These are phyloP conservation scores for Penicillium samsonianum DNA, from an alignment of 495 filamentous ascomycete species.

Conservation along the genomic window DNA sequence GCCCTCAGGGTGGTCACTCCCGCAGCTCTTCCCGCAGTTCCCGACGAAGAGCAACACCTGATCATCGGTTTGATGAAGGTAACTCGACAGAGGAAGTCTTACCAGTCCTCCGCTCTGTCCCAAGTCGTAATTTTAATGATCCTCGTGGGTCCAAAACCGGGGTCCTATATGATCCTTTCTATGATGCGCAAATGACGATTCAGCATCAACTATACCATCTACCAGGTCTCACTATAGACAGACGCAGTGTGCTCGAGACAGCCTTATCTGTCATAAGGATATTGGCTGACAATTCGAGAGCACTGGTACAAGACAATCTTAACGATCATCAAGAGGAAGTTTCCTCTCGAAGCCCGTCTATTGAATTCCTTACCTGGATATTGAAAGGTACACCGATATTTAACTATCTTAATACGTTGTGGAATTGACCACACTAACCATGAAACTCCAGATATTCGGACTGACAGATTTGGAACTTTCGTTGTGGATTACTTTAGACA, in stretches of 20 bases:
- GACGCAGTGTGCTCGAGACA: slow-evolving; percentile 17
- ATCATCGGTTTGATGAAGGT: not conserved
- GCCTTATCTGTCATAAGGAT: slow-evolving; percentile 13
- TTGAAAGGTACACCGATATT: slow-evolving; percentile 21
- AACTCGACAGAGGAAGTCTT: not conserved
- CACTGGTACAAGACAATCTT: not conserved
- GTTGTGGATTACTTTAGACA: slow-evolving; percentile 29
- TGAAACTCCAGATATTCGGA: slow-evolving; percentile 18
- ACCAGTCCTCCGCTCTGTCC: not conserved
- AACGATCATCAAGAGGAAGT: not conserved
- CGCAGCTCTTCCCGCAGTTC: not conserved
- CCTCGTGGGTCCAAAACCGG: not conserved
- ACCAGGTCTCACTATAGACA: slow-evolving; percentile 6
- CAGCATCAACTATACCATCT: slow-evolving; percentile 13
- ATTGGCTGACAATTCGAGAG: not conserved
- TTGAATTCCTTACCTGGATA: slow-evolving; percentile 28
- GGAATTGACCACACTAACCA: not conserved
- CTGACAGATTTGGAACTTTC: slow-evolving; percentile 20
- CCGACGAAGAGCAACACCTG: not conserved
- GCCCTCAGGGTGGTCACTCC: not conserved
- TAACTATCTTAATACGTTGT: not conserved
- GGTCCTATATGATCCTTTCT: not conserved
- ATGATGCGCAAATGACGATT: slow-evolving; percentile 16
- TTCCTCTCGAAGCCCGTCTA: slow-evolving; percentile 1
- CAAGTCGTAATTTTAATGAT: not conserved